Percentiles rank a stretch among this genome's conserved stretches.
phyloP scores from a whole-genome alignment of 371 early-diverging fungal species.

The Phascolomyces articulosus region DNA sequence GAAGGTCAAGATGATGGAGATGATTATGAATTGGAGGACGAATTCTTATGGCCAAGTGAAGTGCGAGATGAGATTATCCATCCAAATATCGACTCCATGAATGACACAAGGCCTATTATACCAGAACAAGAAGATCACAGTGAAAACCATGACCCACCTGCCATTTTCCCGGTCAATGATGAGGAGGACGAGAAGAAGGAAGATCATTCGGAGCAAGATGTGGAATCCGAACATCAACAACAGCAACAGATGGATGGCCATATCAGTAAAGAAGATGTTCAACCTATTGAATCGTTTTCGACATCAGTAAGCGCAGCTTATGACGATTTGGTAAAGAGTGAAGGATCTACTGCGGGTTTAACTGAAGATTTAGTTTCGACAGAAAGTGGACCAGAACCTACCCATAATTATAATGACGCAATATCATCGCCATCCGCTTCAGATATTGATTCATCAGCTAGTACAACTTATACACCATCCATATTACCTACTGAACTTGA shows the following conservation, averaged over 20 bases:
- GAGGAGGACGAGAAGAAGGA: not conserved
- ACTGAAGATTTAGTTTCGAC: not conserved
- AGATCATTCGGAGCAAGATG: not conserved
- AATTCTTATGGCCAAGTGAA: conserved; percentile 45
- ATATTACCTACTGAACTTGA: not conserved
- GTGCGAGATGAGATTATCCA: conserved; percentile 42
- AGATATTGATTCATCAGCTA: not conserved
- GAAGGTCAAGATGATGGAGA: conserved; percentile 50
- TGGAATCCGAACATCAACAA: not conserved
- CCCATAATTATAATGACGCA: not conserved
- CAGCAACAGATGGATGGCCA: not conserved
- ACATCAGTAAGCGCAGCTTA: not conserved
- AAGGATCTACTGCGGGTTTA: not conserved
- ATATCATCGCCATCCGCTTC: not conserved
- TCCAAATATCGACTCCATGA: conserved; percentile 28
- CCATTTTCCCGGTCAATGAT: not conserved
- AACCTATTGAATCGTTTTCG: not conserved
- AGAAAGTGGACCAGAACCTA: not conserved
- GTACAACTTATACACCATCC: not conserved
- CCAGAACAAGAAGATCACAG: conserved; percentile 13
- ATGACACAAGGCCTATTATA: conserved; percentile 23
- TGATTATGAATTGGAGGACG: conserved; percentile 25
- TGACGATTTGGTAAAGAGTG: not conserved
- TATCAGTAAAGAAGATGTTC: not conserved
- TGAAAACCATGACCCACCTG: not conserved